These are phyloP conservation scores for Hyphopichia pseudoburtonii DNA, from an alignment of 1,139 yeast species.

Conservation along the genomic window DNA sequence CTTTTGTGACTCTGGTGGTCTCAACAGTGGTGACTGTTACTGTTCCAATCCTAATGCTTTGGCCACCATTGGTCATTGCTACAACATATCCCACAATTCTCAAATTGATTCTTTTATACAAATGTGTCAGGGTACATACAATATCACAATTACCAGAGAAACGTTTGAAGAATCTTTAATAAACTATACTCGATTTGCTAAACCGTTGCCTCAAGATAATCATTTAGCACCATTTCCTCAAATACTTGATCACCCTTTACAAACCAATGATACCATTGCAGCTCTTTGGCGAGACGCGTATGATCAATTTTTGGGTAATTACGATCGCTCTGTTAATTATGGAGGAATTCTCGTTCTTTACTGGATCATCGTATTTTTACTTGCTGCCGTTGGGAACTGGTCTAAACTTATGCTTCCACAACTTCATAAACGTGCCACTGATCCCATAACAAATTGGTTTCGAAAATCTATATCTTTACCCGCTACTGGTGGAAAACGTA, in stretches of 20 bases:
- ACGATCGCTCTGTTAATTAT: conserved; percentile 34
- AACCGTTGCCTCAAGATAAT: conserved; percentile 18
- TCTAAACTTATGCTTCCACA: conserved; percentile 26
- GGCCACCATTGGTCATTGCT: conserved; percentile 45
- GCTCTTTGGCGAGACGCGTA: conserved; percentile 21
- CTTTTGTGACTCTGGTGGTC: conserved; percentile 25
- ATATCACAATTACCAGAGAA: conserved; percentile 26
- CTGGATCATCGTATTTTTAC: conserved; percentile 29
- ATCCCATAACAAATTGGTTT: conserved; percentile 24
- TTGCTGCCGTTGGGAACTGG: conserved; percentile 34
- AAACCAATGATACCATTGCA: neutral
- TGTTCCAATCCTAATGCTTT: conserved; percentile 35
- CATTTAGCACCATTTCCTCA: conserved; percentile 19
- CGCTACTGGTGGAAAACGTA: conserved; percentile 24
- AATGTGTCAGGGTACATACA: conserved; percentile 25
- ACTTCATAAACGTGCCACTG: conserved; percentile 18
- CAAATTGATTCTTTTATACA: conserved; percentile 25
- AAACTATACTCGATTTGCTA: conserved; percentile 38
- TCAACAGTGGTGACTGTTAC: conserved; percentile 21
- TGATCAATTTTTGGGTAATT: conserved; percentile 41
- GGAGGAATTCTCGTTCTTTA: conserved; percentile 30
- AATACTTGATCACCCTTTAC: conserved; percentile 20
- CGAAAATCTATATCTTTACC: conserved; percentile 27
- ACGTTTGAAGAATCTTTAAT: conserved; percentile 33
- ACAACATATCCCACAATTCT: conserved; percentile 21